These are phyloP conservation scores for Coniochaeta sp. DNA, from an alignment of 2,329 filamentous ascomycete species.

Conservation along the genomic window DNA sequence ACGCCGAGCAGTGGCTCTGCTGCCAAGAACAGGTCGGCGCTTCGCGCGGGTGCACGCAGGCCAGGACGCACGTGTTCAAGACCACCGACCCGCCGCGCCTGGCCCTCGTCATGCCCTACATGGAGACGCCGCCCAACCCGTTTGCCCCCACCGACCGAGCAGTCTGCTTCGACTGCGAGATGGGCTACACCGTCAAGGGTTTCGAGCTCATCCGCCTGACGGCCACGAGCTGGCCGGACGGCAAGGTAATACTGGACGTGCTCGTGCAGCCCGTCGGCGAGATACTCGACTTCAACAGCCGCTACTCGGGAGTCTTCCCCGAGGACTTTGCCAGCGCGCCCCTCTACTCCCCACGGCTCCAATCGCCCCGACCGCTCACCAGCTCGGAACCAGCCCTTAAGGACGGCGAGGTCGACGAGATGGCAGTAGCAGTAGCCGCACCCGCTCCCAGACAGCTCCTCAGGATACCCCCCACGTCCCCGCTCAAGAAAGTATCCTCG, in stretches of 20 bases:
- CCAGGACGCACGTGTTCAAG: constrained; percentile 80
- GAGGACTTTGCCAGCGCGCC: constrained; percentile 65
- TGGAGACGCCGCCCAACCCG: constrained; percentile 63
- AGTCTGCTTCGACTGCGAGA: constrained; percentile 91
- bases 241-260: constrained; percentile 70
- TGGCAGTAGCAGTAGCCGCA: no score
- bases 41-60: constrained; percentile 64
- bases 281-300: constrained; percentile 83
- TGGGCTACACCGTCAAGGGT: constrained; percentile 88
- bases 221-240: constrained; percentile 77
- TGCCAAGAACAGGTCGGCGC: constrained; percentile 71
- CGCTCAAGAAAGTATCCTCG: constrained; percentile 67
- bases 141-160: constrained; percentile 46
- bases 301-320: constrained; percentile 79
- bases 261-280: constrained; percentile 79
- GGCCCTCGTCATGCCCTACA: constrained; percentile 72
- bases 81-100: constrained; percentile 68
- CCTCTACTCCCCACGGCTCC: constrained; percentile 5
- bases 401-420: constrained; percentile 15
- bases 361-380: constrained; percentile 36
- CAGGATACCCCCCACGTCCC: constrained; percentile 19
- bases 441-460: constrained; percentile 14
- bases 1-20: constrained; percentile 64
- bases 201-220: constrained; percentile 87
- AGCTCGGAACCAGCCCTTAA: constrained; percentile 14